Evolutionary conservation across 305 asterid species (phyloP), one percentile per base, ranked within the genome.

Genomic region (Fraxinus nigra): DNA sequence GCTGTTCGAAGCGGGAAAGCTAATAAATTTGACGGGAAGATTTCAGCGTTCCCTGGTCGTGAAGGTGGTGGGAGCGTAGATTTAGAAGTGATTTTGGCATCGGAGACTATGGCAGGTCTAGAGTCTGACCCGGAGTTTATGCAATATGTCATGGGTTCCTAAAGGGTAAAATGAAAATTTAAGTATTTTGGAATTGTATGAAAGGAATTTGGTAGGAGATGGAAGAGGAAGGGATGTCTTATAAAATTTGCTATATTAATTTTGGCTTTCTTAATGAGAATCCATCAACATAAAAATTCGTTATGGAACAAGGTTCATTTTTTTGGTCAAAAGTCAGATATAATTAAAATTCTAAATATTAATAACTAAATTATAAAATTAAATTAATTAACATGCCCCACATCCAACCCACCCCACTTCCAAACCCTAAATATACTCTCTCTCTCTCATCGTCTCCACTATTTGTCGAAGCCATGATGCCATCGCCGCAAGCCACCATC

Each of bases 21-120:
- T 2, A 89, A 89, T 13, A 89, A 89, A 28, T 89, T 89, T 13
- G 92, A 89, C 63, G 92, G 92, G 7, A 89, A 89, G 88, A 89
- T 89, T 5, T 89, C 92, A 10, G 92, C 92, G 0, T 89, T 89
- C 20, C 92, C 92, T 8, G 88, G 88, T 1, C 79, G 88, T 3
- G 87, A 79, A 2, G 90, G 88, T 2, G 75, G 72, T 11, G 92
- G 92, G 32, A 81, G 28, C 11, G 90, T 89, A 18, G 92, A 85
- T 78, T 82, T 89, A 79, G 92, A 89, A 80, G 92, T 89, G 13
- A 85, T 89, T 72, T 81, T 87, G 81, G 85, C 84, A 1, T 88
- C 92, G 54, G 89, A 82, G 4, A 89, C 90, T 1, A 87, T 89
- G 92, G 84, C 85, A 80, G 84, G 86, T 30, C 63, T 89, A 0